phyloP scores from a whole-genome alignment of 2,329 filamentous ascomycete genomes.

The Annulohypoxylon truncatum region DNA sequence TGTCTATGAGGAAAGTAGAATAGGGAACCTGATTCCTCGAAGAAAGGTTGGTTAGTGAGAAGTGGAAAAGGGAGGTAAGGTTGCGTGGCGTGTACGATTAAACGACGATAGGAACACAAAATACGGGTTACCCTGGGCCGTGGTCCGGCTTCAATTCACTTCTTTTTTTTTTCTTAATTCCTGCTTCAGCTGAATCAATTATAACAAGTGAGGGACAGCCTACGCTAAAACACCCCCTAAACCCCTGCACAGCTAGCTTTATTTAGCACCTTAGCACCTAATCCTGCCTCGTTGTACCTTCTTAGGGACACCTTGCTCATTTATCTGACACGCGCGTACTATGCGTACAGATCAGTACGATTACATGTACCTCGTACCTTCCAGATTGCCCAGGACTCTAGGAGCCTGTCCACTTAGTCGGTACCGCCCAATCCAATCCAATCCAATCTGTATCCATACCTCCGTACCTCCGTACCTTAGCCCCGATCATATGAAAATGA shows the following conservation, averaged over 20 bases:
- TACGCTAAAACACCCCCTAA: slow-evolving; percentile 25
- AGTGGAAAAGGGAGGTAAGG: slow-evolving; percentile 22
- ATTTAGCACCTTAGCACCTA: slow-evolving; percentile 31
- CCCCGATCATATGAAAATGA: slow-evolving; percentile 13
- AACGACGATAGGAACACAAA: slow-evolving; percentile 31
- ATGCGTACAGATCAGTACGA: slow-evolving; percentile 19
- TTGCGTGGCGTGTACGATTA: slow-evolving; percentile 42
- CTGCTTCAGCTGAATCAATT: slow-evolving; percentile 35
- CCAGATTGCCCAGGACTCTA: background rate
- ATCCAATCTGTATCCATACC: slow-evolving; percentile 2
- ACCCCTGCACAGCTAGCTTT: slow-evolving; percentile 35
- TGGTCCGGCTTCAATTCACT: slow-evolving; percentile 33
- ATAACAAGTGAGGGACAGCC: slow-evolving; percentile 23
- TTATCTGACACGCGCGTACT: slow-evolving; percentile 35
- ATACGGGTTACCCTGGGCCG: slow-evolving; percentile 37
- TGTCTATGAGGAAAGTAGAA: slow-evolving; percentile 28
- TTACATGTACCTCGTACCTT: slow-evolving; percentile 19
- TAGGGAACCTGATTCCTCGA: slow-evolving; percentile 29
- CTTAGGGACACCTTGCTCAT: slow-evolving; percentile 37
- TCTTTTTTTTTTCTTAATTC: slow-evolving; percentile 15
- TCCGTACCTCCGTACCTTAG: background rate
- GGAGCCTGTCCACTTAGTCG: slow-evolving; percentile 10
- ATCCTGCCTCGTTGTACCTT: slow-evolving; percentile 3
- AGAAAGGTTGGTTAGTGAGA: slow-evolving; percentile 21
- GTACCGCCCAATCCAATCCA: background rate